Evolutionary conservation across 306 rosid genomes (phyloP), one percentile per base, ranked within the genome.

Genomic region (Cicer pinnatifidum): DNA sequence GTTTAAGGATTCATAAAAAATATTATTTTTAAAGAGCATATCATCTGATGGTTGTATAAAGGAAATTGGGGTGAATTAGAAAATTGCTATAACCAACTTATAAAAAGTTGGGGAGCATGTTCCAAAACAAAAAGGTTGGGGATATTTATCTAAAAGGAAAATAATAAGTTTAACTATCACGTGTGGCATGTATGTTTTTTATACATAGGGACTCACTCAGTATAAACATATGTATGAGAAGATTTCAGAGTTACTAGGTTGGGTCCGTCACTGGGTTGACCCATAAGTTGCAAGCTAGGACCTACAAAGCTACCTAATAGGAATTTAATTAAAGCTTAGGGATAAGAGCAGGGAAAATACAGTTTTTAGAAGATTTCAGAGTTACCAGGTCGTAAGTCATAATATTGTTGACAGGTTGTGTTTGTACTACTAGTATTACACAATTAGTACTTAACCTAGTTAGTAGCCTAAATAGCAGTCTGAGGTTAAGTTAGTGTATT

Each of bases 291-390:
- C 69, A 68, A 52, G 52, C 62, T 28, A 75, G 20, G 45, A 19
- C 62, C 41, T 11, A 59, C 10, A 23, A 11, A 33, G 44, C 52
- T 3, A 13, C 15, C 77, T 17, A 69, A 69, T 17, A 58, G 38
- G 45, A 58, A 74, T 80, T 41, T 41, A 69, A 39, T 53, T 45
- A 63, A 56, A 28, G 57, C 41, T 63, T 57, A 4, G 33, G 33
- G 37, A 19, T 15, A 63, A 54, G 64, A 9, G 46, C 37, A 6
- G 51, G 43, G 57, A 8, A 13, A 23, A 57, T 57, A 10, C 13
- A 11, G 6, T 3, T 17, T 16, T 23, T 6, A 20, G 5, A 57
- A 62, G 28, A 48, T 50, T 12, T 62, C 17, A 50, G 41, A 11
- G 56, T 61, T 35, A 16, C 39, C 15, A 11, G 11, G 47, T 73